Base-by-base conservation (phyloP, 1,284 basidiomycete genomes). In the Rhodotorula glutinis region DNA sequence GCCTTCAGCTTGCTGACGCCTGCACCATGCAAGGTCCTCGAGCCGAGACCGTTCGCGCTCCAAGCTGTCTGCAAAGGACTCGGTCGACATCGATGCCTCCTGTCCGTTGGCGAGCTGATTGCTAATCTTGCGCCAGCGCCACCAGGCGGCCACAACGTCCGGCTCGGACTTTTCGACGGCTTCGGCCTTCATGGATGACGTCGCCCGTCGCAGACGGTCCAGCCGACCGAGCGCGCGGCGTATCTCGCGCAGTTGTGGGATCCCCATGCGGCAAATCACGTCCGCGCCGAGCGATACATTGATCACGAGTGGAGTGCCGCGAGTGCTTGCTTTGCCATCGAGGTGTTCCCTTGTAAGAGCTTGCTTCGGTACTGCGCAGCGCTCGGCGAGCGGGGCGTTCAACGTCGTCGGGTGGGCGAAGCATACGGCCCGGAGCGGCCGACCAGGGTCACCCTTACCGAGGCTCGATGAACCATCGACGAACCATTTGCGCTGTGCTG, bases 381-480 rank as follows among this genome's bases (percentile, higher is more conserved):
- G 61, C 13, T 29, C 46, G 4, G 71, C 61, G 47, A 73, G 66
- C 5, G 63, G 47, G 5, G 30, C 46, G 53, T 71, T 67, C 44
- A 70, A 53, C 3, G 69, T 71, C 25, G 69, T 65, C 17, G 71
- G 71, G 27, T 73, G 71, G 0, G 71, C 71, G 46, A 73, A 71
- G 49, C 64, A 65, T 14, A 73, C 56, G 2, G 69, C 66, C 4
- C 67, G 61, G 23, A 71, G 16, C 2, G 69, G 60, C 4, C 69
- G 66, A 11, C 51, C n/a, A 14, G 27, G 13, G 21, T 21, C 14
- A 27, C 29, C 16, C 33, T 40, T n/a, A 4, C 33, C 23, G 23
- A 67, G 66, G 9, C 33, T 49, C 0, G 57, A 60, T 10, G 7
- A 4, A 0, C 41, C 23, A 5, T 43, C 51, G 25, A 58, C 51